Evolutionary conservation across 176 grass and related monocot species (phyloP).

Genomic region (Typha latifolia): DNA sequence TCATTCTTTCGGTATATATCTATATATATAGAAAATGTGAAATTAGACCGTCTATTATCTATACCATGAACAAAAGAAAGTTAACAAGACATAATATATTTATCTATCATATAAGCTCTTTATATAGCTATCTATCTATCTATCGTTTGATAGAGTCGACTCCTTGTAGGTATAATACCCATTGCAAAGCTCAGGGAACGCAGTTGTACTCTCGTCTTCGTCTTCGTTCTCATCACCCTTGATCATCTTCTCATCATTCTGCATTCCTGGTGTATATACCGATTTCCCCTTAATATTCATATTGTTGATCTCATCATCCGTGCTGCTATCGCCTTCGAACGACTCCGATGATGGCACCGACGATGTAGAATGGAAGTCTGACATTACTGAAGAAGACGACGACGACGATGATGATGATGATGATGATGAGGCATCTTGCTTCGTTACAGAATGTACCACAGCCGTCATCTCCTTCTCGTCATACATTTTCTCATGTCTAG

Average conservation of each 20-base stretch:
- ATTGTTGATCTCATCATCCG: not conserved
- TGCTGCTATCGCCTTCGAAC: too few species aligned
- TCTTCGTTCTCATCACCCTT: not conserved
- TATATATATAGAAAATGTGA: too few species aligned
- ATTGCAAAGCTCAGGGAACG: constrained; percentile 2
- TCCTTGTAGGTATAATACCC: not conserved
- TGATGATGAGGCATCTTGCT: not conserved
- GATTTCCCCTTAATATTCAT: not conserved
- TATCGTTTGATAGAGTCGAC: too few species aligned
- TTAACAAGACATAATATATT: too few species aligned
- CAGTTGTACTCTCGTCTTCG: not conserved
- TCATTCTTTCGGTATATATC: too few species aligned
- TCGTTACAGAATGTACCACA: not conserved
- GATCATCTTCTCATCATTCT: not conserved
- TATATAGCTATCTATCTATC: too few species aligned
- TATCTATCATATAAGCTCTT: too few species aligned
- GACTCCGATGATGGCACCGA: not conserved
- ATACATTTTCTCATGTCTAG: not conserved
- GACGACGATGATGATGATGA: not conserved
- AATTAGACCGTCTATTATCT: too few species aligned
- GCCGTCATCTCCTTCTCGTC: not conserved
- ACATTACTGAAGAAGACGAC: not conserved
- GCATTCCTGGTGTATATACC: not conserved
- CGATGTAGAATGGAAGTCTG: not conserved
- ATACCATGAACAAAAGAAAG: too few species aligned